phyloP scores from a whole-genome alignment of 1,284 basidiomycete genomes.

The Pseudozyma tsukubaensis region DNA sequence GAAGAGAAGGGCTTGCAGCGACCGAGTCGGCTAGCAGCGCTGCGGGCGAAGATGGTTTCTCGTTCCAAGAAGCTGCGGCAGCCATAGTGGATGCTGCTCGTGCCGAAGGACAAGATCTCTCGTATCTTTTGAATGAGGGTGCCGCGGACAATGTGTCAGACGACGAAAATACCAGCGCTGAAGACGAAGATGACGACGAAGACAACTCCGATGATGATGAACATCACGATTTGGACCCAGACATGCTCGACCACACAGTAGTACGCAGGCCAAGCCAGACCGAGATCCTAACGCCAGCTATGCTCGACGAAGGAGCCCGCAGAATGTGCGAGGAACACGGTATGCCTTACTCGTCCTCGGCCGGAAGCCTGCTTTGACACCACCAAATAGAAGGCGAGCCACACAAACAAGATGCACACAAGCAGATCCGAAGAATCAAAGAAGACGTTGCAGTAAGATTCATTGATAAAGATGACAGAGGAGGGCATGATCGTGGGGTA shows the following conservation, averaged over 20 bases:
- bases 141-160: background rate
- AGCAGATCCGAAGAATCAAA: background rate
- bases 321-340: slow-evolving; percentile 2
- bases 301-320: background rate
- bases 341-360: slow-evolving; percentile 3
- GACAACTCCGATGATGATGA: background rate
- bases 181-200: background rate
- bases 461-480: background rate
- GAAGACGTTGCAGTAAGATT: background rate
- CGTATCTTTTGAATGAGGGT: background rate
- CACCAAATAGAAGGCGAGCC: no score
- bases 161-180: background rate
- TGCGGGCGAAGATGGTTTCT: no score
- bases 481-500: slow-evolving; percentile 6
- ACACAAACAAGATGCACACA: background rate
- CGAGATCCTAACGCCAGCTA: no score
- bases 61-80: no score
- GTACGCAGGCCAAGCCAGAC: no score
- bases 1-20: no score
- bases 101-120: no score
- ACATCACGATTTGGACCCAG: background rate
- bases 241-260: no score
- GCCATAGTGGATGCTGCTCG: no score
- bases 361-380: background rate
- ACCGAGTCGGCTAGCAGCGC: no score